Conservation (phyloP, 352 stramenopile species). For the Pythium aristosporum region DNA sequence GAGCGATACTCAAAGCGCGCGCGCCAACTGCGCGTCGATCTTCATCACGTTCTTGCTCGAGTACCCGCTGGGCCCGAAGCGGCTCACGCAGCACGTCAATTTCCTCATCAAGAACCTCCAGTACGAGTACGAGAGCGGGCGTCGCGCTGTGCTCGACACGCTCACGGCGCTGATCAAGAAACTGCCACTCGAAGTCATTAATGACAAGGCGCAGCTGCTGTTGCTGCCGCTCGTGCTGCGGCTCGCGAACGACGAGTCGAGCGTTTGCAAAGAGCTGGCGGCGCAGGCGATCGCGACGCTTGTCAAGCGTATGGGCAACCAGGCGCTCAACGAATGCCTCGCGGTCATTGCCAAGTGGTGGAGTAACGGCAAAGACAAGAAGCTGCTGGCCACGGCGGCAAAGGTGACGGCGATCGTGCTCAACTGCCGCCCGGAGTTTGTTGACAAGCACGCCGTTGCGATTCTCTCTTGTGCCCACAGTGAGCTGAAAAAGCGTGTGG, state of each 20-base stretch:
- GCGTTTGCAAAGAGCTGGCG: slow-evolving; percentile 84
- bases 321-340: slow-evolving; percentile 88
- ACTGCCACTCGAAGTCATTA: slow-evolving; percentile 90
- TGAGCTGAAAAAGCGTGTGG: slow-evolving; percentile 38
- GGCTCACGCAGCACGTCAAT: slow-evolving; percentile 93
- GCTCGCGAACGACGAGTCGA: slow-evolving; percentile 94
- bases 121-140: slow-evolving; percentile 94
- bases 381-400: slow-evolving; percentile 66
- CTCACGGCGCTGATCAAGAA: slow-evolving; percentile 90
- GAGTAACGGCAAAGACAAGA: slow-evolving; percentile 46
- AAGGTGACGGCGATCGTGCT: slow-evolving; percentile 78
- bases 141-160: slow-evolving; percentile 89
- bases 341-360: slow-evolving; percentile 90
- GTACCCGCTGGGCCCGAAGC: slow-evolving; percentile 93
- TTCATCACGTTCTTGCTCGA: slow-evolving; percentile 93
- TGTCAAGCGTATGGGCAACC: slow-evolving; percentile 87
- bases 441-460: slow-evolving; percentile 56
- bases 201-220: slow-evolving; percentile 92
- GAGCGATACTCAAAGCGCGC: slow-evolving; percentile 87
- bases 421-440: slow-evolving; percentile 68
- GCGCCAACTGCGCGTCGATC: slow-evolving; percentile 76
- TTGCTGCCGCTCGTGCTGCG: slow-evolving; percentile 96
- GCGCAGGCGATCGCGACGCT: slow-evolving; percentile 81
- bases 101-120: slow-evolving; percentile 95
- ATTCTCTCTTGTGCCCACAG: slow-evolving; percentile 40